A percentile compares a stretch with the other conserved stretches of the same genome.
Conservation (phyloP, 1,284 basidiomycete genomes). For the Melampsora americana region DNA sequence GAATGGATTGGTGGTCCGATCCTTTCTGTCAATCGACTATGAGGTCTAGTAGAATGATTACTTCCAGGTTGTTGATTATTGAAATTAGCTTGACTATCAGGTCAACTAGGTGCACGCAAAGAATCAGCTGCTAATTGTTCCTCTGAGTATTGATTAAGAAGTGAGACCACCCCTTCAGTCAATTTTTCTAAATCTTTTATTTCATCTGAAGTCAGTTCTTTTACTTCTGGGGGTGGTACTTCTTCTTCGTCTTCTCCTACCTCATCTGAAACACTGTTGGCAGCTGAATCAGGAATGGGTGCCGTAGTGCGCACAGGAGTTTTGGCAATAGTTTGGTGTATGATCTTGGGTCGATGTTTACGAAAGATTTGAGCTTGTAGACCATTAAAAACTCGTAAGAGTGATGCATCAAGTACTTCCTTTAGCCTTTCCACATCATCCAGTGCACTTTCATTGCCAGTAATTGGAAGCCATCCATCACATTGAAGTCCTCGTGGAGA, state of each 20-base stretch:
- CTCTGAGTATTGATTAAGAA: slow-evolving; percentile 39
- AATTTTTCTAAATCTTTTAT: slow-evolving; percentile 32
- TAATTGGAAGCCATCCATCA: slow-evolving; percentile 85
- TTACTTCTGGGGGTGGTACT: slow-evolving; percentile 8
- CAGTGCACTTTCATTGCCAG: slow-evolving; percentile 70
- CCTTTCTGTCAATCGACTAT: slow-evolving; percentile 33
- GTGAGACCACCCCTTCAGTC: slow-evolving; percentile 37
- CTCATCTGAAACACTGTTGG: slow-evolving; percentile 13
- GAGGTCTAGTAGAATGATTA: slow-evolving; percentile 15
- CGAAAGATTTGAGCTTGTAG: slow-evolving; percentile 55
- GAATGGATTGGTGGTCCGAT: background rate
- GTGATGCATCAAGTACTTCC: slow-evolving; percentile 73
- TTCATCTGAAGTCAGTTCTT: slow-evolving; percentile 9
- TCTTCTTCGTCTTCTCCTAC: slow-evolving; percentile 21
- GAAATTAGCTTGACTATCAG: slow-evolving; percentile 34
- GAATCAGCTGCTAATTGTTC: slow-evolving; percentile 40
- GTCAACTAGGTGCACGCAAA: slow-evolving; percentile 35
- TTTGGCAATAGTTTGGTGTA: background rate
- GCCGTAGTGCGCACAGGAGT: background rate
- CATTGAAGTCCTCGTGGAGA: slow-evolving; percentile 61
- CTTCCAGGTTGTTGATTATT: slow-evolving; percentile 8
- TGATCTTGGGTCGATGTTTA: slow-evolving; percentile 15
- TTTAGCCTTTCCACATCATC: slow-evolving; percentile 84
- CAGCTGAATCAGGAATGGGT: slow-evolving; percentile 7
- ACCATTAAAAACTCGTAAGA: slow-evolving; percentile 88